Evolutionary conservation across 1,284 basidiomycete genomes (phyloP).

Genomic region (Puccinia triticina): DNA sequence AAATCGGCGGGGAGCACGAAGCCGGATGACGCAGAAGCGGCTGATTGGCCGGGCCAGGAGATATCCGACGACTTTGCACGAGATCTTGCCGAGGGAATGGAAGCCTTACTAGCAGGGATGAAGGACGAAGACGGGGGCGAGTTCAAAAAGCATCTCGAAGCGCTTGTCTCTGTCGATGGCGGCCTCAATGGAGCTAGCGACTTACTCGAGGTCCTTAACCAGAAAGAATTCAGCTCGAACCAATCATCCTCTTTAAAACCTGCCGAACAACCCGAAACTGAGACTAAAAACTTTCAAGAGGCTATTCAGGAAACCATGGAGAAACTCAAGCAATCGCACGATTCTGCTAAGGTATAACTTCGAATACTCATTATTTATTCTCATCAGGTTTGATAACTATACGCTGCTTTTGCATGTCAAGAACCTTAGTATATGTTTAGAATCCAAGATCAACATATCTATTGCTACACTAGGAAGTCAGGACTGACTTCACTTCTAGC

Average conservation of each 20-base stretch:
- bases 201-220: conserved; percentile 33
- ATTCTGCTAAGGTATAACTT: conserved; percentile 50
- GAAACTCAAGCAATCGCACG: conserved; percentile 49
- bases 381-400: conserved; percentile 20
- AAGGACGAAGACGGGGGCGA: conserved; percentile 50
- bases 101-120: conserved; percentile 48
- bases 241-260: neutral
- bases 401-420: neutral
- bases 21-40: neutral
- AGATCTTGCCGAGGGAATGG: conserved; percentile 51
- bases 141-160: conserved; percentile 50
- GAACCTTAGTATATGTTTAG: neutral
- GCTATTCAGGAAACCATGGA: conserved; percentile 48
- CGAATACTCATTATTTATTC: conserved; percentile 25
- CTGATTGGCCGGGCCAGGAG: neutral
- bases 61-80: conserved; percentile 49
- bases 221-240: neutral
- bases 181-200: conserved; percentile 12
- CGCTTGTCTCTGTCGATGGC: conserved; percentile 19
- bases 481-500: neutral
- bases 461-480: neutral
- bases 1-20: neutral
- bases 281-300: conserved; percentile 43
- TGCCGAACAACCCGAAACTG: neutral
- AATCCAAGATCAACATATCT: neutral